These are phyloP conservation scores for Exophiala viscosa DNA, from an alignment of 2,329 filamentous ascomycete genomes.

Conservation along the genomic window DNA sequence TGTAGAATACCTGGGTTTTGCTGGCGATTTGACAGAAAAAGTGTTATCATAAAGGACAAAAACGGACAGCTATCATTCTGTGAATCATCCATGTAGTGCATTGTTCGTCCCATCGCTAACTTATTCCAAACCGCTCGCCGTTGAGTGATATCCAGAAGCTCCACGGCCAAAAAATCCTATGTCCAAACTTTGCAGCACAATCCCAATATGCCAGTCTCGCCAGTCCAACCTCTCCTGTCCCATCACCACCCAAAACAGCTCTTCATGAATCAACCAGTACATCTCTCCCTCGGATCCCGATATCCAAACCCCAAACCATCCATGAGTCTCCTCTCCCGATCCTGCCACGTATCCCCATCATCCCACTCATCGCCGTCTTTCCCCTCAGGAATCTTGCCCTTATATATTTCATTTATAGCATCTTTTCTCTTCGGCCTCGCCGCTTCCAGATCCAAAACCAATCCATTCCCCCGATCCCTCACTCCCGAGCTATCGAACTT, in stretches of 20 bases:
- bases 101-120: too few relatives aligned
- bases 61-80: background rate
- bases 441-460: slow-evolving; percentile 66
- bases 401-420: background rate
- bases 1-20: background rate
- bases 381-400: slow-evolving; percentile 38
- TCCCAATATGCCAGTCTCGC: too few relatives aligned
- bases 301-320: slow-evolving; percentile 67
- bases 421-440: slow-evolving; percentile 27
- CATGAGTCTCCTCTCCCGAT: slow-evolving; percentile 79
- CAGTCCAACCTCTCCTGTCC: too few relatives aligned
- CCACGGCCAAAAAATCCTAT: too few relatives aligned
- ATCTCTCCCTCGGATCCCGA: slow-evolving; percentile 63
- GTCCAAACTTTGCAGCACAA: too few relatives aligned
- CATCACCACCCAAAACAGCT: background rate
- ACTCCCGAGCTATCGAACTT: slow-evolving; percentile 93
- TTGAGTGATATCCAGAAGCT: too few relatives aligned
- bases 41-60: background rate
- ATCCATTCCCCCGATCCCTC: slow-evolving; percentile 60
- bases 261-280: slow-evolving; percentile 54
- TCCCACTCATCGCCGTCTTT: slow-evolving; percentile 64
- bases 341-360: slow-evolving; percentile 54
- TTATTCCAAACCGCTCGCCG: background rate
- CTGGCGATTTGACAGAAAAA: slow-evolving; percentile 1
- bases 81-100: too few relatives aligned